Percentiles rank a stretch among this genome's conserved stretches.
Evolutionary conservation across 495 filamentous ascomycete species (phyloP).

Genomic region (Glarea lozoyensis): DNA sequence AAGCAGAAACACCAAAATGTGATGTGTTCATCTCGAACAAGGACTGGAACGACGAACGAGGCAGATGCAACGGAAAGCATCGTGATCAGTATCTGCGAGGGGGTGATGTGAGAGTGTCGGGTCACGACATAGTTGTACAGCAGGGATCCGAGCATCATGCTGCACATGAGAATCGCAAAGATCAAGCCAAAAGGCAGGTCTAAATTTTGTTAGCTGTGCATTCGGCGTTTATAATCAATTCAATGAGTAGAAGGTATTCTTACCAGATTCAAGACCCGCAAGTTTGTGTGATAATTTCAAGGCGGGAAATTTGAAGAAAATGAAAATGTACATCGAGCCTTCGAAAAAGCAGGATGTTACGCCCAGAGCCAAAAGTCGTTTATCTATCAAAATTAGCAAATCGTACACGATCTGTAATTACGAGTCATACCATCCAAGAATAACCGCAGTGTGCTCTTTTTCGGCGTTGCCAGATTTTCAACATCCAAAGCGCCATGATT

Average conservation of each 20-base stretch:
- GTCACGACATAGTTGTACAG: constrained; percentile 28
- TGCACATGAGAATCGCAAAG: constrained; percentile 48
- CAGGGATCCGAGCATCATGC: constrained; percentile 38
- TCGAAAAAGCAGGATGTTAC: constrained; percentile 45
- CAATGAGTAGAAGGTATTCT: neutral
- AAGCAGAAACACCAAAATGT: constrained; percentile 45
- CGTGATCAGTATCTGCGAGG: constrained; percentile 26
- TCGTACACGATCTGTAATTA: neutral
- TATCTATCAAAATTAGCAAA: constrained; percentile 18
- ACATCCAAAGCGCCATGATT: neutral
- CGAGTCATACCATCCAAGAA: constrained; percentile 7
- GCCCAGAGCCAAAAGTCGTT: constrained; percentile 34
- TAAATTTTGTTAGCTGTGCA: neutral
- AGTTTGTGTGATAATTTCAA: constrained; percentile 31
- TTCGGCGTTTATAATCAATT: constrained; percentile 10
- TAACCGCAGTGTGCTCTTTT: constrained; percentile 7
- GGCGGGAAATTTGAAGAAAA: constrained; percentile 47
- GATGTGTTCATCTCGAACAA: constrained; percentile 29
- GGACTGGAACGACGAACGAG: constrained; percentile 31
- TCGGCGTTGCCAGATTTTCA: constrained; percentile 1
- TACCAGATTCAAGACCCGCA: constrained; percentile 5
- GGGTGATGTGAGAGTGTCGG: constrained; percentile 13
- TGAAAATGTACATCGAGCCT: constrained; percentile 50
- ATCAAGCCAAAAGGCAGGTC: constrained; percentile 47
- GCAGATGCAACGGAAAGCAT: constrained; percentile 27